phyloP scores from a whole-genome alignment of 208 protist genomes.

The Leishmania braziliensis region DNA sequence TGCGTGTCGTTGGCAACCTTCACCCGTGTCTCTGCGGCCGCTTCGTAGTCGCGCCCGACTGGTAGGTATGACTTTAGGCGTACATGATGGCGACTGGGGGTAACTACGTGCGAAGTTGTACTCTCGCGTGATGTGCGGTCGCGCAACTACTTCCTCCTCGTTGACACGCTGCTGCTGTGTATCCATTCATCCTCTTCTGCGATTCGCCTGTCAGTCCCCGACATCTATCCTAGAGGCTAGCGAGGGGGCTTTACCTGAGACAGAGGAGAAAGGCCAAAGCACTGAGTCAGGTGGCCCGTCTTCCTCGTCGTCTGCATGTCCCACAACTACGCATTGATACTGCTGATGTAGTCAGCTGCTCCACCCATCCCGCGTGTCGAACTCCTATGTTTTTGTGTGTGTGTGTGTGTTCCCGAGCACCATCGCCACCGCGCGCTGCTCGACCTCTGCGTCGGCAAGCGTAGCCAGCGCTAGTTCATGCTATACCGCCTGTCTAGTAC shows the following conservation, averaged over 20 bases:
- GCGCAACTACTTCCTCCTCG: slow-evolving; percentile 5
- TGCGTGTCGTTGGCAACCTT: slow-evolving; percentile 13
- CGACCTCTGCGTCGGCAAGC: slow-evolving; percentile 76
- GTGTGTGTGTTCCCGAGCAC: slow-evolving; percentile 80
- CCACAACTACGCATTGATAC: slow-evolving; percentile 15
- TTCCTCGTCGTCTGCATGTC: background rate
- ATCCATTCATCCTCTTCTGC: slow-evolving; percentile 26
- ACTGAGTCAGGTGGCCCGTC: slow-evolving; percentile 10
- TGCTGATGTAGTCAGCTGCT: slow-evolving; percentile 64
- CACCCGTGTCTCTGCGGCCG: slow-evolving; percentile 10
- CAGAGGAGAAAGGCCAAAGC: background rate
- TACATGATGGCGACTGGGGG: slow-evolving; percentile 21
- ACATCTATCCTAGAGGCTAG: slow-evolving; percentile 48
- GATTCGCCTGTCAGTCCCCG: slow-evolving; percentile 46
- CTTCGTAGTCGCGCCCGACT: slow-evolving; percentile 32
- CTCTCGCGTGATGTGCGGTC: slow-evolving; percentile 30
- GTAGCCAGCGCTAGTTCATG: slow-evolving; percentile 79
- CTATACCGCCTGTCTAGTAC: slow-evolving; percentile 52
- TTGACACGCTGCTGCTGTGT: slow-evolving; percentile 10
- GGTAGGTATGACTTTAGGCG: slow-evolving; percentile 36
- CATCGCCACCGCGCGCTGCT: slow-evolving; percentile 86
- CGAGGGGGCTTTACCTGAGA: background rate
- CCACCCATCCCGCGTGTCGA: slow-evolving; percentile 57
- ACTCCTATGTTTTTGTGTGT: slow-evolving; percentile 73
- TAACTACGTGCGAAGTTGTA: slow-evolving; percentile 12